Evolutionary conservation across 768 basidiomycete genomes (phyloP), one percentile per base, ranked within the genome.

Genomic region (Pleurotus pulmonarius): DNA sequence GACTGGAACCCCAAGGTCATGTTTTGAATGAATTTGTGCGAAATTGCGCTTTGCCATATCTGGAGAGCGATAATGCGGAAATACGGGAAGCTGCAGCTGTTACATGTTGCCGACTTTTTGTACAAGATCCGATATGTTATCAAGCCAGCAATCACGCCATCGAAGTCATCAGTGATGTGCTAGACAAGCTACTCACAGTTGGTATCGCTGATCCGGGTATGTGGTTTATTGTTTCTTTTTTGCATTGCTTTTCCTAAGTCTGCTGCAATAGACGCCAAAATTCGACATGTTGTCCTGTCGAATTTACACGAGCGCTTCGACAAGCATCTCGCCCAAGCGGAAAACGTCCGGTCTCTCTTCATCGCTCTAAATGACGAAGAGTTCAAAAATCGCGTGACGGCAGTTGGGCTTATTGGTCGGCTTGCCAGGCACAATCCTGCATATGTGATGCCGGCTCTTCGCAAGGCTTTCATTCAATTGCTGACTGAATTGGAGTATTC

Each of bases 291-390:
- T 0, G 97, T 98, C 0, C 79, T 99, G 16, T 82, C 85, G 1
- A 87, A 87, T 3, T 78, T 99, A 29, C 93, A 97, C 65, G 89
- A 94, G 59, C 86, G 92, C 18, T 98, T 99, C 62, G 97, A 99
- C 68, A 91, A 93, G 59, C 95, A 99, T 67, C 82, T 99, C 16
- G 92, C 97, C 2, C 97, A 98, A 71, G 94, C 96, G 0, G 97
- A 98, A 72, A 95, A 98, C 66, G 94, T 99, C n/a, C 85, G 95
- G 12, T 95, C 92, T 9, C 76, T 99, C 12, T 98, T 98, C 74
- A 93, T 98, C 60, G 97, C 95, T 0, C 79, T 99, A 46, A 98
- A 98, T 65, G 97, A 99, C 64, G 97, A 98, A 67, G 87, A 90
- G 5, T 98, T 95, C 70, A 88, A 90, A 48, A 97, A 97, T 67